Conservation (phyloP, 306 rosid species). For the Begonia masoniana region DNA sequence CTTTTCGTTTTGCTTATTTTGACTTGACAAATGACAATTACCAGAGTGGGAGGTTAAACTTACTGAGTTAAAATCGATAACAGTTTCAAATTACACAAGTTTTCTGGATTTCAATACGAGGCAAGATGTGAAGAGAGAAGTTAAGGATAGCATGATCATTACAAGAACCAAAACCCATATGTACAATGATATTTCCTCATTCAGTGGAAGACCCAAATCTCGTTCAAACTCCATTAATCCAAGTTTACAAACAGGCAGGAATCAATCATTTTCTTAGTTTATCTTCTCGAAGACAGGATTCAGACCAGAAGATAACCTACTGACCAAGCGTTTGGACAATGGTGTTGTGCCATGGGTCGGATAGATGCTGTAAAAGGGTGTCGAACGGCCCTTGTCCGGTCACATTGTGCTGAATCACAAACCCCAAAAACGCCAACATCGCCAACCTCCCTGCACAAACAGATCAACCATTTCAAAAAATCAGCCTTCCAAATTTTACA, state of each 20-base stretch:
- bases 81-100: too few relatives aligned
- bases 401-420: slow-evolving; percentile 78
- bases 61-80: too few relatives aligned
- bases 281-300: neutral
- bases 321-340: slow-evolving; percentile 63
- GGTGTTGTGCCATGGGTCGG: slow-evolving; percentile 99
- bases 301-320: slow-evolving; percentile 1
- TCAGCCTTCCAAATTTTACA: too few relatives aligned
- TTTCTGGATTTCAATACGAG: too few relatives aligned
- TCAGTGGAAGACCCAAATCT: neutral
- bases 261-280: neutral
- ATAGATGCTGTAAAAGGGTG: slow-evolving; percentile 84
- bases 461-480: neutral
- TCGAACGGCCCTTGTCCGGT: slow-evolving; percentile 92
- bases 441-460: slow-evolving; percentile 75
- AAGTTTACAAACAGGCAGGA: neutral
- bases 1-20: too few relatives aligned
- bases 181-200: neutral
- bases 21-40: too few relatives aligned
- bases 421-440: slow-evolving; percentile 96
- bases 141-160: too few relatives aligned
- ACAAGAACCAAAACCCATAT: neutral
- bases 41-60: too few relatives aligned
- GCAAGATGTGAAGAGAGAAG: too few relatives aligned
- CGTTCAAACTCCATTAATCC: neutral